Base-by-base conservation (phyloP, 1,284 basidiomycete genomes). In the Vanrija humicola region DNA sequence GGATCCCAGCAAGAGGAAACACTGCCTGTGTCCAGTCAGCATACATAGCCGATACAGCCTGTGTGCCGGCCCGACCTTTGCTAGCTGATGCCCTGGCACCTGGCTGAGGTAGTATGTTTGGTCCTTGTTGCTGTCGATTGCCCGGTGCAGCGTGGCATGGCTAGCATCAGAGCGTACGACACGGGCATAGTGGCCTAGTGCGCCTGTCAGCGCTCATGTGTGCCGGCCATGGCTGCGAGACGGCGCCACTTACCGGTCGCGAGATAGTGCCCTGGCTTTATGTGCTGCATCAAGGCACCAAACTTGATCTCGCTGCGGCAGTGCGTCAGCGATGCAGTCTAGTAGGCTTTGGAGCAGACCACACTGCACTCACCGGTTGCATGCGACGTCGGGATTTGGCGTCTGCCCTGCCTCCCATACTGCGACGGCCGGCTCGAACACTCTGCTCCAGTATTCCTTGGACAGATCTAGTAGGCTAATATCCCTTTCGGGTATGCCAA, bases 341-440 rank as follows among this genome's bases (percentile, higher is more conserved):
- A 34, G 34, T 34, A 34, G 7, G 34, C 34, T 1, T 15, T 12
- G 34, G 34, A 34, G 34, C 34, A 23, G 9, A 34, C 34, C 12
- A 34, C 34, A 14, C 3, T 26, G 9, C 21, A 50, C 78, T 53
- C 50, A 89, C 89, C 80, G 83, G 74, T 98, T 98, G 73, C 95
- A 98, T 80, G 84, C 86, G 1, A 98, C 86, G 69, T 98, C 95
- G 0, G 95, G 93, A 73, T 98, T 98, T 0, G 95, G 95, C 0
- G 90, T 94, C 18, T 80, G 71, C 0, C 91, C 92, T 1, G 75
- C 64, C 65, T 87, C 83, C 90, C 92, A 95, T 16, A 82, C 77
- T 38, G 79, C 79, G 23, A 96, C 72, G 1, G 89, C 83, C 2
- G 91, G 91, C 65, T 90, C 86, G 65, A 95, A 96, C 14, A 96